These are phyloP conservation scores for Emmonsiellopsis sp. DNA, from an alignment of 2,329 filamentous ascomycete species.

Conservation along the genomic window DNA sequence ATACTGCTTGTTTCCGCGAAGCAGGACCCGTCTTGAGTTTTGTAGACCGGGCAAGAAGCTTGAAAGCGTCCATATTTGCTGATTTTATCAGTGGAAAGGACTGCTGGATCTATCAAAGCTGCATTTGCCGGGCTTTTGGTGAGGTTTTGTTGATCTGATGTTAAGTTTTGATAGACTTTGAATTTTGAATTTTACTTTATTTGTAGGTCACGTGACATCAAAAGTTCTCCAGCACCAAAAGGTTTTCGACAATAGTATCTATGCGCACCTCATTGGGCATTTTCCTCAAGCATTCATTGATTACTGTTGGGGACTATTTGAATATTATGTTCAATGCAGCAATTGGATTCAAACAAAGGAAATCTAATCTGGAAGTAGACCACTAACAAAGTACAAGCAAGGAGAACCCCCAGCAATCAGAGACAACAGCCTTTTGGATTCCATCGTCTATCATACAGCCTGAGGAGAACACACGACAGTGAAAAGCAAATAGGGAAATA, in stretches of 20 bases:
- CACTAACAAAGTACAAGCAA: background rate
- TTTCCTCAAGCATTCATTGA: background rate
- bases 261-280: too few relatives aligned
- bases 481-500: slow-evolving; percentile 20
- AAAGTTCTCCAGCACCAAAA: background rate
- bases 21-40: slow-evolving; percentile 28
- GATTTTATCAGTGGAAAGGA: background rate
- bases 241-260: background rate
- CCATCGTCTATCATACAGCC: slow-evolving; percentile 40
- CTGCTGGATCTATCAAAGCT: background rate
- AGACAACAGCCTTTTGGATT: slow-evolving; percentile 32
- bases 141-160: background rate
- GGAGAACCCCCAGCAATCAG: slow-evolving; percentile 15
- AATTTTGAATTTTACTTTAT: background rate
- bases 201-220: background rate
- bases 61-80: slow-evolving; percentile 35
- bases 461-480: slow-evolving; percentile 25
- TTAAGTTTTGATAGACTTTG: background rate
- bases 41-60: slow-evolving; percentile 35
- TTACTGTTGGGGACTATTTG: background rate
- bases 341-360: background rate
- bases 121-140: background rate
- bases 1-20: slow-evolving; percentile 15
- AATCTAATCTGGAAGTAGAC: slow-evolving; percentile 2
- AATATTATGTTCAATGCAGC: background rate